Evolutionary conservation across 2,329 filamentous ascomycete species (phyloP).

Genomic region (Cercospora sp.): DNA sequence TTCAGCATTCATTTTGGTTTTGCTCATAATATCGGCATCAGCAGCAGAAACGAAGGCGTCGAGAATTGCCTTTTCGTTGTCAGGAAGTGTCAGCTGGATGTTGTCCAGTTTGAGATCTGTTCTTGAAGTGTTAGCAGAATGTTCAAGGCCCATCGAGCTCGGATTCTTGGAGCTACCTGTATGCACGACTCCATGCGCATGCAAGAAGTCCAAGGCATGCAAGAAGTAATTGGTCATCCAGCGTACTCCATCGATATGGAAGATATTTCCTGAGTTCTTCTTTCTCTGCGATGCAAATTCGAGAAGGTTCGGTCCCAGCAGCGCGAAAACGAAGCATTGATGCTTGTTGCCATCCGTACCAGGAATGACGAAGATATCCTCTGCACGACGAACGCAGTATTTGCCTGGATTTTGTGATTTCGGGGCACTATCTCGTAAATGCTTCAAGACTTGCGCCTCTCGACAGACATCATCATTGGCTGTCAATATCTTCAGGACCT

Average conservation of each 20-base stretch:
- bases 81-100: conserved; percentile 8
- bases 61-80: conserved; percentile 6
- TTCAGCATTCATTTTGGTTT: neutral
- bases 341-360: neutral
- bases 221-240: conserved; percentile 9
- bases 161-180: neutral
- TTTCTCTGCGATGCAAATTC: neutral
- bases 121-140: neutral
- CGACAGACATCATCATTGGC: neutral
- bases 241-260: neutral
- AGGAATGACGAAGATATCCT: neutral
- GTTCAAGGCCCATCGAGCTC: too few species aligned
- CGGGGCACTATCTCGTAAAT: too few species aligned
- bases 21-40: neutral
- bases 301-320: neutral
- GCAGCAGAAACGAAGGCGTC: neutral
- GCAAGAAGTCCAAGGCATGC: conserved; percentile 9
- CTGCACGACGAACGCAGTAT: neutral
- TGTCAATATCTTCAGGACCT: neutral
- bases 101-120: conserved; percentile 15
- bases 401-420: neutral
- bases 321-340: neutral
- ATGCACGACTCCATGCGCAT: conserved; percentile 6
- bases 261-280: neutral
- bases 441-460: neutral